Conservation (phyloP, 306 rosid species). For the Sphenostylis stenocarpa region DNA sequence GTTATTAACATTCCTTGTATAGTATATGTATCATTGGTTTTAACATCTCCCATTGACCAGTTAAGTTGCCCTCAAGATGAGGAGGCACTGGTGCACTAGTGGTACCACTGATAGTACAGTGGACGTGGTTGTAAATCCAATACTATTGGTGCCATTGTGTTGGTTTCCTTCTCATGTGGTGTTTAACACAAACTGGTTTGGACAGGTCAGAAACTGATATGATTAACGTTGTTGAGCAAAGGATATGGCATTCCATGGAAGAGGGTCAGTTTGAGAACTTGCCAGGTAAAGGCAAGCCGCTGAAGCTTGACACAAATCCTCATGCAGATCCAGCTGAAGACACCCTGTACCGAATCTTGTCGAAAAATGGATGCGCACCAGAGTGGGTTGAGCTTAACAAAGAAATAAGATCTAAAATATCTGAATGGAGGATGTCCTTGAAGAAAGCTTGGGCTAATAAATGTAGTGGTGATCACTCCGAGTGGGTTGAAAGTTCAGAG, state of each 20-base stretch:
- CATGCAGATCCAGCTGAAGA: conserved; percentile 95
- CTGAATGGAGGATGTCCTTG: conserved; percentile 62
- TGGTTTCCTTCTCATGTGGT: not conserved
- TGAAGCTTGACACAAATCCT: conserved; percentile 66
- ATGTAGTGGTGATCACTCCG: conserved; percentile 50
- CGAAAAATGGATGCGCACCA: conserved; percentile 80
- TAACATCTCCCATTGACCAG: not conserved
- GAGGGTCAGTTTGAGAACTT: conserved; percentile 88
- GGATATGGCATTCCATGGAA: conserved; percentile 97
- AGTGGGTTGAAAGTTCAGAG: conserved; percentile 60
- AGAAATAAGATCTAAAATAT: conserved; percentile 62
- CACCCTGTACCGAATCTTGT: conserved; percentile 72
- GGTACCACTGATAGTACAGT: not conserved
- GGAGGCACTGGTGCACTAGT: not conserved
- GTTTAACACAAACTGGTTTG: conserved; percentile 14
- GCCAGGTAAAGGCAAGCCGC: conserved; percentile 92
- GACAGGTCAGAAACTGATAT: conserved; percentile 87
- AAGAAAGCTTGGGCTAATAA: conserved; percentile 60
- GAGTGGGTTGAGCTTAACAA: conserved; percentile 95
- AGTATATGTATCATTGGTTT: not conserved
- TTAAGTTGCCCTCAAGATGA: not conserved
- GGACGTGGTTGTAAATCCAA: conserved; percentile 1
- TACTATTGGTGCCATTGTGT: not conserved
- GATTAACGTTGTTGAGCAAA: conserved; percentile 83
- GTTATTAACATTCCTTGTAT: not conserved